Conservation (phyloP, 768 basidiomycete genomes). For the Leccinum aurantiacum region DNA sequence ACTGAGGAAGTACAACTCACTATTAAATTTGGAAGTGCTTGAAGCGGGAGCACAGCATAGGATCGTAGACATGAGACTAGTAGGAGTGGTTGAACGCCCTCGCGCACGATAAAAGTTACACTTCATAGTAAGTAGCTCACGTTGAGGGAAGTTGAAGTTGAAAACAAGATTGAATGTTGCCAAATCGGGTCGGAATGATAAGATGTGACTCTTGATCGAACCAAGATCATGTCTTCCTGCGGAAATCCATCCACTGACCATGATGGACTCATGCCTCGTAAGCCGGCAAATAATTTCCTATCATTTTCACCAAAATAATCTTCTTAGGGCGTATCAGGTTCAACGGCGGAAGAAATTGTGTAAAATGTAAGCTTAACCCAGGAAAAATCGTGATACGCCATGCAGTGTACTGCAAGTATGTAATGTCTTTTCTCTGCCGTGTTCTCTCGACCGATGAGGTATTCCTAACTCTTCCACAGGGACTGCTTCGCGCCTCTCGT, state of each 20-base stretch:
- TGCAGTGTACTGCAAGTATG: conserved; percentile 83
- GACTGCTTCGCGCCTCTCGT: conserved; percentile 68
- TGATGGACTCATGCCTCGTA: conserved; percentile 69
- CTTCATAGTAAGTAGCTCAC: neutral
- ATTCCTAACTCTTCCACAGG: conserved; percentile 32
- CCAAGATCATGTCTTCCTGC: conserved; percentile 45
- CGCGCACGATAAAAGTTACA: neutral
- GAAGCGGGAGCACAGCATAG: neutral
- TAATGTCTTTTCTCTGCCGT: neutral
- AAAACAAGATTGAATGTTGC: neutral
- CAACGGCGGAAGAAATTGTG: conserved; percentile 63
- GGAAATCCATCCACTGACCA: conserved; percentile 60
- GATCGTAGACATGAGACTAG: neutral
- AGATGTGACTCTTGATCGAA: neutral
- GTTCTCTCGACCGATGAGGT: conserved; percentile 10
- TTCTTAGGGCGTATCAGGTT: conserved; percentile 60
- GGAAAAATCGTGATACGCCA: conserved; percentile 77
- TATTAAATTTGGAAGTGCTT: neutral
- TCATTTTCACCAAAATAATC: conserved; percentile 1
- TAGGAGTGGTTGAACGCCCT: neutral
- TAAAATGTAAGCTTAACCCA: conserved; percentile 66
- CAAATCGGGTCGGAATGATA: neutral
- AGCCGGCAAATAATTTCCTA: conserved; percentile 22
- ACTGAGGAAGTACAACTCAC: neutral
- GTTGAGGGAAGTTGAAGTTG: neutral